phyloP scores from a whole-genome alignment of 2,329 filamentous ascomycete genomes.

The Alternaria rosae region DNA sequence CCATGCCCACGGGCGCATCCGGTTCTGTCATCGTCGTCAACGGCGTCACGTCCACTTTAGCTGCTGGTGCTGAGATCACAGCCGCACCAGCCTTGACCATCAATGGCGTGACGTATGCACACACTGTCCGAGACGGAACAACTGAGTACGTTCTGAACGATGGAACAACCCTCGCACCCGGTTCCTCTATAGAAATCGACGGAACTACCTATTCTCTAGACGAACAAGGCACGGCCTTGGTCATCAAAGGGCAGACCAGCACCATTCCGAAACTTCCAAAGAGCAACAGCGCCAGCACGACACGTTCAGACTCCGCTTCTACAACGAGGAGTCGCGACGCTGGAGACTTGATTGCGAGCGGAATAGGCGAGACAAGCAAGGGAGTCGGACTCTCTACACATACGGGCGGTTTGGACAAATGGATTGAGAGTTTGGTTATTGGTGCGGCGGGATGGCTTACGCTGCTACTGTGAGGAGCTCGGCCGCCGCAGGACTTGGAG shows the following conservation, averaged over 20 bases:
- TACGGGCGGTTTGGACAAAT: conserved; percentile 28
- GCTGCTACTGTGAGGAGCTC: conserved; percentile 26
- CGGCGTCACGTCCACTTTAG: conserved; percentile 35
- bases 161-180: conserved; percentile 34
- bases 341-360: conserved; percentile 38
- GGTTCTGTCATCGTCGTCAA: conserved; percentile 38
- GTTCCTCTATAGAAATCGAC: conserved; percentile 30
- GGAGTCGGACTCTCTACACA: conserved; percentile 13
- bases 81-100: conserved; percentile 35
- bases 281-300: conserved; percentile 38
- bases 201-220: conserved; percentile 43
- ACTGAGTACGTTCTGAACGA: conserved; percentile 29
- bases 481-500: background rate
- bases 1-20: conserved; percentile 32
- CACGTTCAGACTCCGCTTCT: conserved; percentile 14
- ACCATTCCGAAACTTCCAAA: conserved; percentile 32
- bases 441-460: conserved; percentile 40
- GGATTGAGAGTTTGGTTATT: conserved; percentile 35
- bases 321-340: conserved; percentile 14
- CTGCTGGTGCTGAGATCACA: conserved; percentile 16
- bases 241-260: conserved; percentile 45
- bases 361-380: conserved; percentile 31
- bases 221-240: conserved; percentile 33
- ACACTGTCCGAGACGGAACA: conserved; percentile 33
- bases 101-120: conserved; percentile 36